Base-by-base conservation (phyloP, 768 basidiomycete genomes). In the Russula brevipes region DNA sequence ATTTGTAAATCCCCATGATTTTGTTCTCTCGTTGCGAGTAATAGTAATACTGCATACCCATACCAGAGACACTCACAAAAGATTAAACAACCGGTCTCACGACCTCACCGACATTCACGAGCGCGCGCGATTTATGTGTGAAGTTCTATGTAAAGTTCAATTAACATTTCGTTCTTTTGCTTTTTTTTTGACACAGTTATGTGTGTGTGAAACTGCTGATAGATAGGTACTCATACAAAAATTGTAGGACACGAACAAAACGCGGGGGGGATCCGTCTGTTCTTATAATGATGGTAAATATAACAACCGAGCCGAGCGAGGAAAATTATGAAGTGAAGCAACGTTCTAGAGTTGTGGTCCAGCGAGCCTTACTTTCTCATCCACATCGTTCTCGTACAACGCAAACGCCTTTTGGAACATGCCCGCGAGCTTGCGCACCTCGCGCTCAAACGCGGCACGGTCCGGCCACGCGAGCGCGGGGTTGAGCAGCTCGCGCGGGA, bases 381-480 rank as follows among this genome's bases (percentile, higher is more conserved):
- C 81, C 8, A 96, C 91, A 68, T 91, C 91, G 70, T 80, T 83
- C 79, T 94, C 89, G 73, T 98, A 98, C 73, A 94, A 76, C 70
- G 85, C 87, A 76, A 97, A 97, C 45, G 94, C 95, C 77, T 89
- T 92, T 73, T 82, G 80, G 85, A 98, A 98, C 95, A 98, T 98
- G 66, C 84, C 84, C 44, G 78, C 94, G 38, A 99, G 81, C 78
- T 94, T 97, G 72, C 84, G 80, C 61, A 94, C 80, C 78, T 98
- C 94, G 64, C 87, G 81, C 74, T 86, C 83, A 80, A 96, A 98
- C 41, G 92, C 94, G 67, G 88, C 89, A 78, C 88, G 89, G 74
- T 92, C 86, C 17, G 83, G 64, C 96, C 96, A 98, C 17, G 94
- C 94, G 70, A 88, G 75, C 54, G 78, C 77, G 0, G 96, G 96